Base-by-base conservation (phyloP, 2,329 filamentous ascomycete genomes). In the Periconia macrospinosa region DNA sequence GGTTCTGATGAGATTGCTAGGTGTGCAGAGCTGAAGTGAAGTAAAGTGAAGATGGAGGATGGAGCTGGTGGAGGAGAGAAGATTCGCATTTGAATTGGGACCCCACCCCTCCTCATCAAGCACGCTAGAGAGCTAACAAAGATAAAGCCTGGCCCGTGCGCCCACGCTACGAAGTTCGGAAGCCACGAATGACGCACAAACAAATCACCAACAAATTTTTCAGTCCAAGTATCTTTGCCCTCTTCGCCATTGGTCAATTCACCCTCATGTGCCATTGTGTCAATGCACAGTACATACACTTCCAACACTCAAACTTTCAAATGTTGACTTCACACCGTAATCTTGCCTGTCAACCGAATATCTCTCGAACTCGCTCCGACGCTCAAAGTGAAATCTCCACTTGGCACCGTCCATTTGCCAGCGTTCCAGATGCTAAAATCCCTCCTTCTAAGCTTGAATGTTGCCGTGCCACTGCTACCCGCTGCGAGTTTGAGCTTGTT, bases 381-480 rank as follows among this genome's bases (percentile, higher is more conserved):
- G 45, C 50, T 61, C 6, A 75, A 58, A 2, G 49, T 59, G 50
- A 71, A 73, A 15, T 70, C 68, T 9, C 71, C 72, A 37, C 55
- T 63, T 2, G 70, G 69, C 35, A 75, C 63, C 17, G 63, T 67
- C 71, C 73, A 75, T 52, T 64, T 65, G 27, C 54, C 64, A n/a
- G 58, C 57, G 35, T 74, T 69, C 71, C 70, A 75, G 45, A 71
- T 67, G 49, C 69, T 72, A 57, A 74, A 37, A 64, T 75, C 72
- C 53, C 70, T 69, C 48, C 70, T 63, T 47, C 67, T 65, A 19
- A 75, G 45, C 56, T 66, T 60, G 54, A 75, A 75, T 7, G 56
- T 69, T 15, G 69, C 70, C 6, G 66, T 68, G 6, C 56, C 63
- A 19, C 64, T 71, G 19, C 58, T 57, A 6, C 69, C 70, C 42